Evolutionary conservation across 495 filamentous ascomycete genomes (phyloP).

Genomic region (Lasiosphaeria miniovina): DNA sequence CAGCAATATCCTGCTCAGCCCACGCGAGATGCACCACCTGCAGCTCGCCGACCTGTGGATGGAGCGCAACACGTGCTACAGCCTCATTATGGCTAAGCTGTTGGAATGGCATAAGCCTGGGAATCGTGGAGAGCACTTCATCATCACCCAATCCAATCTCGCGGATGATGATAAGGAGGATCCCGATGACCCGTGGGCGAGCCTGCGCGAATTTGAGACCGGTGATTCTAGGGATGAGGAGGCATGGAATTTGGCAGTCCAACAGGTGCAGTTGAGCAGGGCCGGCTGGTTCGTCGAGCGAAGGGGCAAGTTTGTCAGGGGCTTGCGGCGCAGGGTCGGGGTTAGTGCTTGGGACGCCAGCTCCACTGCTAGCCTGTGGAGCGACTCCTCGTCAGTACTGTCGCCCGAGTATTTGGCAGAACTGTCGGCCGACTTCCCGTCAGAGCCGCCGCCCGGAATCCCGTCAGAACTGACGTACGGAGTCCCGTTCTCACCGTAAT

Average conservation of each 20-base stretch:
- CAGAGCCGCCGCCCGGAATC: too few relatives aligned
- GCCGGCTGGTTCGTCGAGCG: constrained; percentile 38
- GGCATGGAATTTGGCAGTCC: constrained; percentile 44
- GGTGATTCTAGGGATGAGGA: constrained; percentile 42
- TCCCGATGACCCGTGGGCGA: constrained; percentile 1
- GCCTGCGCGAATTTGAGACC: constrained; percentile 41
- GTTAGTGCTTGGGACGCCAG: too few relatives aligned
- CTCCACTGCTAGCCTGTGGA: too few relatives aligned
- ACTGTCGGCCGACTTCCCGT: too few relatives aligned
- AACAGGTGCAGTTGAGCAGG: constrained; percentile 29
- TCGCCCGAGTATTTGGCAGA: too few relatives aligned
- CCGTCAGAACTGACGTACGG: too few relatives aligned
- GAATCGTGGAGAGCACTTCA: background rate
- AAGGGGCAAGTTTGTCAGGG: constrained; percentile 38
- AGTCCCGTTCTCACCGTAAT: too few relatives aligned
- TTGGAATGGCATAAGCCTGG: constrained; percentile 11
- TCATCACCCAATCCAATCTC: background rate
- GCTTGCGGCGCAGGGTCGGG: background rate
- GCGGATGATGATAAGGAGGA: background rate
- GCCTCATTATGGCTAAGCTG: constrained; percentile 37
- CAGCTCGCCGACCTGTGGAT: constrained; percentile 43
- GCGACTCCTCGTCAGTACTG: too few relatives aligned
- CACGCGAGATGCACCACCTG: constrained; percentile 36
- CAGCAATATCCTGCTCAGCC: constrained; percentile 28
- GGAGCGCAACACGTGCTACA: constrained; percentile 44